phyloP scores from a whole-genome alignment of 192 early-diverging fungal genomes.

The Coemansia sp. region DNA sequence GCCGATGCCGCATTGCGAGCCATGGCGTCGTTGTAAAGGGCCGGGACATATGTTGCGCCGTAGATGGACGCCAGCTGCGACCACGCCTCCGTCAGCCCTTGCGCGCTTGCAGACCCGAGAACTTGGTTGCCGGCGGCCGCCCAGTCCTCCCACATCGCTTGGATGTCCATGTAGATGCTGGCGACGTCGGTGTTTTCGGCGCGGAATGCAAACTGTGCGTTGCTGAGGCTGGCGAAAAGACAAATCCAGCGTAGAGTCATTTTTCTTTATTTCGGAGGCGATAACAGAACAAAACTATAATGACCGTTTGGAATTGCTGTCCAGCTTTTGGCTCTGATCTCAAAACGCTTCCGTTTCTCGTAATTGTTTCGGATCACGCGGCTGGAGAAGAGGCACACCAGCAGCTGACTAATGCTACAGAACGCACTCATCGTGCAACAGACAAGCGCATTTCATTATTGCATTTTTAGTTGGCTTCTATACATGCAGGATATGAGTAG shows the following conservation, averaged over 20 bases:
- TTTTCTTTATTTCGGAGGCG: no score
- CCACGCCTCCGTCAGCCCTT: conserved; percentile 25
- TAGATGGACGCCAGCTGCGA: conserved; percentile 24
- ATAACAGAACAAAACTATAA: no score
- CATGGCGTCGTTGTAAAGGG: conserved; percentile 6
- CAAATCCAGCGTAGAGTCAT: neutral
- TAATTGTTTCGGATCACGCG: neutral
- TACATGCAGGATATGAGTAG: no score
- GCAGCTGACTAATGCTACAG: no score
- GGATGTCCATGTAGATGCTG: conserved; percentile 30
- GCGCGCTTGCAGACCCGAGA: conserved; percentile 12
- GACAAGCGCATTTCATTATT: no score
- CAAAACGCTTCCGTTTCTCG: no score
- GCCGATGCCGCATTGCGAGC: conserved; percentile 18
- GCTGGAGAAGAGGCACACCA: no score
- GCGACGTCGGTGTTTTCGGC: conserved; percentile 19
- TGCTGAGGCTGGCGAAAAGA: neutral
- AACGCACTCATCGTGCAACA: no score
- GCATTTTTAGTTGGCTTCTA: no score
- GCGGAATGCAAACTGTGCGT: conserved; percentile 33
- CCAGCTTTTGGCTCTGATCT: no score
- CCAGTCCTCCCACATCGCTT: conserved; percentile 36
- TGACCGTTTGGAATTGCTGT: no score
- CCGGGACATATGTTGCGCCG: conserved; percentile 19
- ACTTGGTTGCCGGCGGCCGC: conserved; percentile 29